These are phyloP conservation scores for Sporobolomyces pararoseus DNA, from an alignment of 768 basidiomycete genomes.

Conservation along the genomic window DNA sequence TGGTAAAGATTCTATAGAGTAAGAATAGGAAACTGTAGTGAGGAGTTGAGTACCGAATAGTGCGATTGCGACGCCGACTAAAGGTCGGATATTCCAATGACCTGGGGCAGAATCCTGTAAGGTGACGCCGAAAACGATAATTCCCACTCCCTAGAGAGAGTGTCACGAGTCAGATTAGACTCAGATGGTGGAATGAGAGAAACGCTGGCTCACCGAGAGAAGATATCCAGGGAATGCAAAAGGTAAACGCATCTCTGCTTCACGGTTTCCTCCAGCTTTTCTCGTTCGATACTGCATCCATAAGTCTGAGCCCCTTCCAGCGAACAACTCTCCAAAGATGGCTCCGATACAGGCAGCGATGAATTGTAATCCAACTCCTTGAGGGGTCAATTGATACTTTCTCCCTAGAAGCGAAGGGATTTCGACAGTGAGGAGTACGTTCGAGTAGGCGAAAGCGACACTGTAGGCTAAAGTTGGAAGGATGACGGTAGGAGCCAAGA, in stretches of 20 bases:
- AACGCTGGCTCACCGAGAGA: conserved; percentile 13
- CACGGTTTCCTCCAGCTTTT: conserved; percentile 36
- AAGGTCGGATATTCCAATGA: conserved; percentile 31
- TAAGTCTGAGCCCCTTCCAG: conserved; percentile 41
- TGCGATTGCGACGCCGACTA: conserved; percentile 36
- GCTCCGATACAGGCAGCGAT: conserved; percentile 41
- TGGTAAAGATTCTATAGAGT: conserved; percentile 23
- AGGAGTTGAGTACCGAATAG: conserved; percentile 35
- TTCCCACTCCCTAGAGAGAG: conserved; percentile 24
- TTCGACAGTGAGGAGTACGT: conserved; percentile 38
- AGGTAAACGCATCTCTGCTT: conserved; percentile 41
- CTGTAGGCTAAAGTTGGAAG: conserved; percentile 29
- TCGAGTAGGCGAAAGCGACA: conserved; percentile 27
- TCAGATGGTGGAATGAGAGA: background rate
- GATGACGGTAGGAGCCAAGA: conserved; percentile 17
- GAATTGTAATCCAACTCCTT: conserved; percentile 44
- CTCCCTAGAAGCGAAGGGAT: conserved; percentile 38
- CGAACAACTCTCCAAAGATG: conserved; percentile 42
- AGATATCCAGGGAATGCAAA: conserved; percentile 41
- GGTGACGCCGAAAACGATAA: conserved; percentile 32
- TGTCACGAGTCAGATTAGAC: background rate
- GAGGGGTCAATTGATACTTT: conserved; percentile 39
- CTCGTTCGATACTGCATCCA: conserved; percentile 38
- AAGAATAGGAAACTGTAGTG: conserved; percentile 29
- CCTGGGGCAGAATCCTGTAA: conserved; percentile 20